Evolutionary conservation across 345 rosid species (phyloP).

Genomic region (Murraya paniculata): DNA sequence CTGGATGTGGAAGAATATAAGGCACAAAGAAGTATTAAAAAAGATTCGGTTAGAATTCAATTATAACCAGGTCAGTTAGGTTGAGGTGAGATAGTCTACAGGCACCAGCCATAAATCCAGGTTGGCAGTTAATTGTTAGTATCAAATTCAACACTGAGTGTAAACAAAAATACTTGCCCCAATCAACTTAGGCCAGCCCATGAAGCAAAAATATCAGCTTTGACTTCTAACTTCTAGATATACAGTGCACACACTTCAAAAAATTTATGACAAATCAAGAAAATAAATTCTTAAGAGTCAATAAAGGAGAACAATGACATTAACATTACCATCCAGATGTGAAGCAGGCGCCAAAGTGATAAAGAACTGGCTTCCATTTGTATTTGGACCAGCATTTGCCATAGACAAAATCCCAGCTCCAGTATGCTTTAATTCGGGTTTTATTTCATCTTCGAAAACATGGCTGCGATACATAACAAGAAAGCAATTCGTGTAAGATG

Average conservation of each 20-base stretch:
- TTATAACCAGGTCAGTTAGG: neutral
- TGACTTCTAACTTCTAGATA: neutral
- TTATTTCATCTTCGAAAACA: slow-evolving; percentile 90
- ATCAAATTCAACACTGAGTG: neutral
- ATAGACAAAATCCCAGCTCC: slow-evolving; percentile 93
- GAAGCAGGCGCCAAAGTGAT: slow-evolving; percentile 83
- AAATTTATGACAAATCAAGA: neutral
- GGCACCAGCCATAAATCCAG: neutral
- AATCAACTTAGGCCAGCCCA: neutral
- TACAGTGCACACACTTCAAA: neutral
- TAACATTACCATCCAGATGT: slow-evolving; percentile 71
- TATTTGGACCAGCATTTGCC: slow-evolving; percentile 97
- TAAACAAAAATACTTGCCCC: neutral
- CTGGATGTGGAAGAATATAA: neutral
- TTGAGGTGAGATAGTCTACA: neutral
- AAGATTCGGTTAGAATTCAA: neutral
- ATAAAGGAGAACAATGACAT: neutral
- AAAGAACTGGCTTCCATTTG: slow-evolving; percentile 94
- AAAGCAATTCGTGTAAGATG: neutral
- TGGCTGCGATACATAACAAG: slow-evolving; percentile 28
- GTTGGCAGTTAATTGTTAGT: neutral
- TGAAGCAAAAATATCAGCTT: neutral
- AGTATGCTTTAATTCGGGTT: slow-evolving; percentile 80
- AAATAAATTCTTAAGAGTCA: neutral
- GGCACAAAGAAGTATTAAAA: neutral